Evolutionary conservation across 2,329 filamentous ascomycete genomes (phyloP), one percentile per base, ranked within the genome.

Genomic region (Venturiaceae sp.): DNA sequence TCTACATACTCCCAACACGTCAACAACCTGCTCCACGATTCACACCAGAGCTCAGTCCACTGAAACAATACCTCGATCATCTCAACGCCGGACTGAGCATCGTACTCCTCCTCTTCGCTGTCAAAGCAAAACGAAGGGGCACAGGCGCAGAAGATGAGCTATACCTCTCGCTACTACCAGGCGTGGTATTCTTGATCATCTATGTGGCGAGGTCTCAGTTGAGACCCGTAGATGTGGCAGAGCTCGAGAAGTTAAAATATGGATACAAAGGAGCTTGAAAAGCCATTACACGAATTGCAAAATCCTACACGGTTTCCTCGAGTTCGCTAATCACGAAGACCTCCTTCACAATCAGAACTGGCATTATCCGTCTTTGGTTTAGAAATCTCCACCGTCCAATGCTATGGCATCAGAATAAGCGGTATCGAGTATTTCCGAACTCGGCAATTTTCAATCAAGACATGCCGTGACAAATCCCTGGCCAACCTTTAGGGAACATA

Each of bases 171-270:
- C 8, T 53, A 8, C 21, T 53, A 44, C 57, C 39, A 7, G 75
- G 72, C 0, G 69, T 84, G 1, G 79, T 90, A 1, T 84, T 88
- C 65, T 76, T 63, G 0, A 75, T 87, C 21, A 77, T 84, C 5
- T 64, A 90, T 59, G 70, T 80, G 52, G 82, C 83, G 32, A 84
- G 90, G 71, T 72, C 81, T 55, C 77, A 87, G 66, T 84, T 91
- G 80, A 79, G 80, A 3, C 78, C 83, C 53, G 80, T 91, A 8
- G 85, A 91, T 71, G 81, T 88, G 5, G 84, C 75, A 62, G 86
- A 87, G 66, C 71, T 92, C 64, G 74, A 79, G 53, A 74, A 72
- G 57, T 73, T 89, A 66, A 82, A 75, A 68, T 88, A 89, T 72
- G 76, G 79, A 57, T 86, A 83, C 66, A 89, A 86, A 66, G 85